These are phyloP conservation scores for Fusarium sp. DNA, from an alignment of 2,329 filamentous ascomycete genomes.

Conservation along the genomic window DNA sequence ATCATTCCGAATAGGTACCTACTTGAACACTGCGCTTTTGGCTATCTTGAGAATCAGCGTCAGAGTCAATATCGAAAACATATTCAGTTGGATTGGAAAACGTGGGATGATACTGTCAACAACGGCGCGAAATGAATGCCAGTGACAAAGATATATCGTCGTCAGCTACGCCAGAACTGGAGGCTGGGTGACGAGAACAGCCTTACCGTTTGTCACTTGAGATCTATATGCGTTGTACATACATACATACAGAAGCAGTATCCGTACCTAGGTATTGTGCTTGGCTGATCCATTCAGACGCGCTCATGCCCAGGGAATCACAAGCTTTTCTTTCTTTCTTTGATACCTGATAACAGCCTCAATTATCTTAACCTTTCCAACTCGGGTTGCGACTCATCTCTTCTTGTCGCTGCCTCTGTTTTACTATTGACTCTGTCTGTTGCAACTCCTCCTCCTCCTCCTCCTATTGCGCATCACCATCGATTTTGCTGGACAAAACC, in stretches of 20 bases:
- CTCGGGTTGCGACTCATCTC: constrained; percentile 7
- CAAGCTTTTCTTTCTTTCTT: constrained; percentile 14
- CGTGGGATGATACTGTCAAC: neutral
- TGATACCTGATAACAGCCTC: constrained; percentile 26
- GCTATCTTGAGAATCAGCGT: neutral
- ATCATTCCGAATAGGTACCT: neutral
- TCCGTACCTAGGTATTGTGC: neutral
- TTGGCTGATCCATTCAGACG: constrained; percentile 29
- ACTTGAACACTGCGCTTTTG: neutral
- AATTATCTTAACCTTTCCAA: neutral
- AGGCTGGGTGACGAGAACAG: constrained; percentile 20
- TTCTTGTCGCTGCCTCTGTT: neutral
- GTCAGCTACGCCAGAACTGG: neutral
- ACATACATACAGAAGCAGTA: neutral
- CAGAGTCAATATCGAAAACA: neutral
- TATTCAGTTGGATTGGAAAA: neutral
- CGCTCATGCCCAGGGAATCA: constrained; percentile 21
- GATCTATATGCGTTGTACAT: constrained; percentile 26
- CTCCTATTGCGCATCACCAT: constrained; percentile 25
- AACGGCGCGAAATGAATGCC: neutral
- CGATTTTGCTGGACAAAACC: constrained; percentile 26
- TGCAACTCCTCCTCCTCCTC: neutral
- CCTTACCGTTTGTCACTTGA: neutral
- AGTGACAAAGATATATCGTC: neutral
- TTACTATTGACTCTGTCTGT: neutral